Evolutionary conservation across 768 basidiomycete species (phyloP).

Genomic region (Gymnopilus junonius): DNA sequence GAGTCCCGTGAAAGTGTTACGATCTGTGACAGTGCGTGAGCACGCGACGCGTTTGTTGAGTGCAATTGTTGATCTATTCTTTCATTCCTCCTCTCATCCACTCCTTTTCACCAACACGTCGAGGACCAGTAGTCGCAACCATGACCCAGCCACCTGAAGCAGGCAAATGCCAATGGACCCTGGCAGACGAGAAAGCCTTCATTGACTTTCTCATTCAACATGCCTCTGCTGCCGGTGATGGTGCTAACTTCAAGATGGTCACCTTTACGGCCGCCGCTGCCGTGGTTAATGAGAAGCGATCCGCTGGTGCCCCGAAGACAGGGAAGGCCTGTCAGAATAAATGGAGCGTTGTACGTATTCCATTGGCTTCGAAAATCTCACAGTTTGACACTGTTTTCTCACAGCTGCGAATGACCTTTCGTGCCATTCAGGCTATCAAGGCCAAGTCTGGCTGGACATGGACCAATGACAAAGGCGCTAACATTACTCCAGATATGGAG

Average conservation of each 20-base stretch:
- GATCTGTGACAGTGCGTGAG: constrained; percentile 1
- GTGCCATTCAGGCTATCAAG: constrained; percentile 17
- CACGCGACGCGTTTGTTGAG: constrained; percentile 1
- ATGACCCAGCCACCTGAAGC: neutral
- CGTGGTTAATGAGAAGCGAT: constrained; percentile 2
- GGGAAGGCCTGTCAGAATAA: constrained; percentile 21
- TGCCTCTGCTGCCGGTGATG: constrained; percentile 22
- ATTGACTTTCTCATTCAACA: neutral
- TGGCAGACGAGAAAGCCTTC: neutral
- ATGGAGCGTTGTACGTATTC: constrained; percentile 16
- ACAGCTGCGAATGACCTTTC: constrained; percentile 16
- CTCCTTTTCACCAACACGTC: neutral
- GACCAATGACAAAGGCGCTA: constrained; percentile 14
- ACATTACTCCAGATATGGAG: constrained; percentile 10
- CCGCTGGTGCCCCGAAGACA: constrained; percentile 21
- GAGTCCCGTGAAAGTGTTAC: constrained; percentile 8
- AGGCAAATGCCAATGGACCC: neutral
- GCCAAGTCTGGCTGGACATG: constrained; percentile 14
- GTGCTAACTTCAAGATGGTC: too few species aligned
- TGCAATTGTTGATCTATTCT: neutral
- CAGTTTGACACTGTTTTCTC: neutral
- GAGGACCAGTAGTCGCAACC: neutral
- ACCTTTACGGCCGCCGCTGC: constrained; percentile 19
- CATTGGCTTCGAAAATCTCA: neutral
- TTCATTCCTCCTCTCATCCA: neutral